phyloP scores from a whole-genome alignment of 1,284 basidiomycete genomes.

The Mycocalia duriaeana region DNA sequence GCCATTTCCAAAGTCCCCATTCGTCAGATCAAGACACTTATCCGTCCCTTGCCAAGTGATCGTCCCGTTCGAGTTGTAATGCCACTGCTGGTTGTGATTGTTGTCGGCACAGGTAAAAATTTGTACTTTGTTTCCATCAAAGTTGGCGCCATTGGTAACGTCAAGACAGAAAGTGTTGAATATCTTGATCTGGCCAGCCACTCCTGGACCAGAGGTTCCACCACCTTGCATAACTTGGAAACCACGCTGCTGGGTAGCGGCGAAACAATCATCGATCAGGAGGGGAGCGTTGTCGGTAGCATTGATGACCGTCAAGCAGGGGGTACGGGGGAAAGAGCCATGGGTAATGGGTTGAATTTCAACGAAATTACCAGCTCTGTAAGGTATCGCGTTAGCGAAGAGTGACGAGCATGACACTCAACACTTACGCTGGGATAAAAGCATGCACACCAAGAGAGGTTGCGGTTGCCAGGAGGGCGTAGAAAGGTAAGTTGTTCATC shows the following conservation, averaged over 20 bases:
- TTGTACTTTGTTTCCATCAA: background rate
- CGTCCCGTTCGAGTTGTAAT: background rate
- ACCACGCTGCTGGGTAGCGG: background rate
- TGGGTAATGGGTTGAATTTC: background rate
- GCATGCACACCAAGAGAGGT: no score
- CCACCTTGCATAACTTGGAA: background rate
- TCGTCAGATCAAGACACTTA: background rate
- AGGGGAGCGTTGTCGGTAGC: background rate
- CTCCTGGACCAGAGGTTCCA: background rate
- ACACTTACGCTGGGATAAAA: no score
- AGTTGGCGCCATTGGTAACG: background rate
- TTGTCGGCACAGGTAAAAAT: background rate
- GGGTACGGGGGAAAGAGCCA: no score
- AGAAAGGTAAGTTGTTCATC: no score
- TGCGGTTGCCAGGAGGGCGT: no score
- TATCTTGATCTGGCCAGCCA: background rate
- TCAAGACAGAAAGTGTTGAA: background rate
- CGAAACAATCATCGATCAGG: background rate
- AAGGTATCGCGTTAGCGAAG: no score
- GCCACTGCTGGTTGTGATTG: background rate
- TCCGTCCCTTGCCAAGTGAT: background rate
- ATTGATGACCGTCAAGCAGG: background rate
- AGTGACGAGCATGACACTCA: no score
- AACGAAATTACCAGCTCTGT: background rate
- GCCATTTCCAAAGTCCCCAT: background rate